Base-by-base conservation (phyloP, 768 basidiomycete species). In the Arthromyces matolae region DNA sequence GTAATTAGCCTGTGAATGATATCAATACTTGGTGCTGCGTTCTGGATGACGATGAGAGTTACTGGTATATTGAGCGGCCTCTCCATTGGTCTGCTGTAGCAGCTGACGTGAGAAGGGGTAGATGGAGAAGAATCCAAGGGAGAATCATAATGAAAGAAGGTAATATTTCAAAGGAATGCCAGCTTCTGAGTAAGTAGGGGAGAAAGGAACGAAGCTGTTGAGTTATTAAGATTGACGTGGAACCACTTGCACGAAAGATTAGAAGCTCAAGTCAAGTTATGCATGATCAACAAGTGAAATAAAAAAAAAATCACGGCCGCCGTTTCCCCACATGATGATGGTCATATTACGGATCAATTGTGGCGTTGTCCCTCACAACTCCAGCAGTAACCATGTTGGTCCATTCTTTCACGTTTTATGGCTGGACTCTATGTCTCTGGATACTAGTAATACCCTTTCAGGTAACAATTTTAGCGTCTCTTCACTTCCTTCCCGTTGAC, bases 51-150 rank as follows among this genome's bases (percentile, higher is more conserved):
- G n/a, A n/a, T n/a, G n/a, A n/a, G 23, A 64, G 76, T 29, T 51
- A 83, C 83, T 92, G 89, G 68, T 92, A 92, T 53, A 90, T 86
- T 18, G 87, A 86, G 38, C 85, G 81, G 32, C 78, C 72, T 53
- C 85, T 72, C 89, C 86, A 89, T 59, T 87, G 72, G 43, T 85
- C 83, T 27, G 84, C 78, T 39, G 83, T 81, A 3, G 84, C 85
- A 16, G 82, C 79, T 45, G 66, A 67, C 9, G 65, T 72, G 39
- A 68, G 60, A 37, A 57, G 54, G 32, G 63, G 49, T 49, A 54
- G 20, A 48, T 20, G 49, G 28, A 48, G 58, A 58, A 52, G 49
- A 53, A 52, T 49, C 55, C 61, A 50, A 53, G 62, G 59, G 53
- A 66, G 45, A 41, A 47, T 47, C 49, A 64, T 63, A 39, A 56